Base-by-base conservation (phyloP, 495 filamentous ascomycete genomes). In the Penicillium longicatenatum region DNA sequence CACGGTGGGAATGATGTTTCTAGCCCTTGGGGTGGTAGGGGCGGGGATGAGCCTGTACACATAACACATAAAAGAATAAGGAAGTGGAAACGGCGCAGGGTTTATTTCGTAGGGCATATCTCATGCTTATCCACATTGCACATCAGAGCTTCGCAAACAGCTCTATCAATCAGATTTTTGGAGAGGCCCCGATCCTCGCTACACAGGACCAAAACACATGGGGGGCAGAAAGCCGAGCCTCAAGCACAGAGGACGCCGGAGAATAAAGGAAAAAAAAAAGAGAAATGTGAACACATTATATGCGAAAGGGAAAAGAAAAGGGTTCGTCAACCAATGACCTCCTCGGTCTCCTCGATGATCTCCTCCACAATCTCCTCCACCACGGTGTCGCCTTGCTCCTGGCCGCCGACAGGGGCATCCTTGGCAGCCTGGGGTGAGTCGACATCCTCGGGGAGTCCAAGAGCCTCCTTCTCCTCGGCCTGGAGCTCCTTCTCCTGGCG, bases 331-430 rank as follows among this genome's bases (percentile, higher is more conserved):
- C 64, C 70, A 67, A 79, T 76, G 62, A 92, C 80, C 78, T 98
- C 94, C 79, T 97, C 94, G 52, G 80, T 86, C 83, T 97, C 92
- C 75, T 96, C 92, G 52, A 98, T 80, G 64, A 96, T 91, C 78
- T 97, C 92, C 74, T 95, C 93, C 66, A 96, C 88, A 59, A 93
- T 88, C 79, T 94, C 91, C 70, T 92, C 90, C 57, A 92, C 89
- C 41, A 90, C 84, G 52, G 84, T 77, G 51, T 88, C 87, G 68
- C 88, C 89, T 54, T 83, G 77, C 57, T 84, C 82, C 35, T 80
- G 80, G 41, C 76, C 75, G 31, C 74, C 72, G 46, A 72, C 44
- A 6, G 61, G 67, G 4, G 75, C 75, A 61, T 78, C 78, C 73
- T 74, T 81, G 68, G 82, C 75, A 46, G 81, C 68, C 60, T 80